Percentiles rank a stretch among this genome's conserved stretches.
Conservation (phyloP, 805 yeast genomes). For the Suhomyces vadensis region DNA sequence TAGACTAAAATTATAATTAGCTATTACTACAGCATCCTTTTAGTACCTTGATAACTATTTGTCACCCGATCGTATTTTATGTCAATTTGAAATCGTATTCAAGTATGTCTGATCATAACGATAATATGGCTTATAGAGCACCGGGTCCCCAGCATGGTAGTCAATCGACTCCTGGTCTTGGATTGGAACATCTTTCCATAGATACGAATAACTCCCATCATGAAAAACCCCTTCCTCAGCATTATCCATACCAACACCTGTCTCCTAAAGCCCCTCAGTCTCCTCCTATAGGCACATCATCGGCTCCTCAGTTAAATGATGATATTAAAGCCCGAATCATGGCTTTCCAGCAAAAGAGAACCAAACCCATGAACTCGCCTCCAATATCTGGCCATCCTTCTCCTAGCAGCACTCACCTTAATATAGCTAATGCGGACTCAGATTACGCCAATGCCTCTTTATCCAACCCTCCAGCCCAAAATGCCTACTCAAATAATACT, state of each 20-base stretch:
- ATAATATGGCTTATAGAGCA: background rate
- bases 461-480: background rate
- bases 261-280: slow-evolving; percentile 10
- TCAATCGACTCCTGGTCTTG: background rate
- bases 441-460: background rate
- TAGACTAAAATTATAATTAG: too few relatives aligned
- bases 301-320: slow-evolving; percentile 34
- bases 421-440: background rate
- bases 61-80: background rate
- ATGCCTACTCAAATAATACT: background rate
- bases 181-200: slow-evolving; percentile 1
- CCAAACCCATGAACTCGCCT: slow-evolving; percentile 20
- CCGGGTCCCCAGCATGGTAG: background rate
- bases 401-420: slow-evolving; percentile 7
- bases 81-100: background rate
- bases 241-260: background rate
- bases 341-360: slow-evolving; percentile 83
- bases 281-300: slow-evolving; percentile 2
- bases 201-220: background rate
- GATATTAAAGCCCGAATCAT: slow-evolving; percentile 83
- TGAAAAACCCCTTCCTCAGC: background rate
- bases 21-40: too few relatives aligned
- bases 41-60: too few relatives aligned
- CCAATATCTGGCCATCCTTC: slow-evolving; percentile 13
- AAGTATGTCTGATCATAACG: background rate